Base-by-base conservation (phyloP, 2,329 filamentous ascomycete species). In the Claviceps arundinis region DNA sequence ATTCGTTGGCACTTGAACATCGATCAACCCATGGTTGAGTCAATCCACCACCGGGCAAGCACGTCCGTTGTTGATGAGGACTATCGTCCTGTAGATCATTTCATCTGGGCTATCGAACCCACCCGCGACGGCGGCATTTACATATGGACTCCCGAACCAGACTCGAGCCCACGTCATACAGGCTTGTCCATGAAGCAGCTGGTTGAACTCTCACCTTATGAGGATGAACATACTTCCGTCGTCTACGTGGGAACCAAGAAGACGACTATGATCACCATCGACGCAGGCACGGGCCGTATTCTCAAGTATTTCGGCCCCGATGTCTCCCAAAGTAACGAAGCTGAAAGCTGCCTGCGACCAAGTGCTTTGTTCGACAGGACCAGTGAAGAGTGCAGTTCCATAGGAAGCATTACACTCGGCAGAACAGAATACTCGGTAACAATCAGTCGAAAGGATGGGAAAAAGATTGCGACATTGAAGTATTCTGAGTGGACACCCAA, bases 401-500 rank as follows among this genome's bases (percentile, higher is more conserved):
- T 79, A 44, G 87, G 89, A 37, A 93, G 85, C 37, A 79, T 95
- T 55, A 89, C 87, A 0, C 75, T 96, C 1, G 89, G 89, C 30
- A 81, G 88, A 50, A 89, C 88, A 41, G 89, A 96, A 65, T 98
- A 98, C 68, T 91, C 81, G 5, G 84, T 98, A 55, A 82, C 78
- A 52, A 94, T 98, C 45, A 85, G 89, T 57, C 84, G 87, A 55
- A 79, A 77, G 45, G 79, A 85, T 58, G 84, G 85, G 1, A 80
- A 84, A 54, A 80, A 81, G 7, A 85, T 98, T 56, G 95, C 89
- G 61, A 95, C 88, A 0, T 80, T 98, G 59, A 90, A 82, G 58
- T 98, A 94, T 64, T 86, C 89, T 11, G 93, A 98, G 66, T 98
- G 93, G 93, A 84, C 82, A 0, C 87, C 90, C 14, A 98, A 98